Evolutionary conservation across 768 basidiomycete genomes (phyloP).

Genomic region (Steccherinum ochraceum): DNA sequence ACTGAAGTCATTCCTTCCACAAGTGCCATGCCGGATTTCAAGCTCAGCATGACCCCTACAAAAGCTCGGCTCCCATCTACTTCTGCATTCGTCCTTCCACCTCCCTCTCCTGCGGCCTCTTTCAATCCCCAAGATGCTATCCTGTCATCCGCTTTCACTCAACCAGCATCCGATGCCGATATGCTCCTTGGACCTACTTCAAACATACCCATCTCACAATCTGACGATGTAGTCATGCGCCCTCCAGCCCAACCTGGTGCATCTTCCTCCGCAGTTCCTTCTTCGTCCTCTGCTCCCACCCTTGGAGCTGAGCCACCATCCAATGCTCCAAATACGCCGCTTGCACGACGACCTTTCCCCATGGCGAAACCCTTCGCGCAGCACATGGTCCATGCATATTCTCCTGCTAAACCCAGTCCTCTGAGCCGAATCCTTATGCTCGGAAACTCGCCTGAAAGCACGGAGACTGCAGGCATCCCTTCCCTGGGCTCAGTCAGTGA

Average conservation of each 20-base stretch:
- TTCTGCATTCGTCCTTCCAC: conserved; percentile 71
- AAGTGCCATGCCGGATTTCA: conserved; percentile 23
- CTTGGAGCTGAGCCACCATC: background rate
- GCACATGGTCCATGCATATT: conserved; percentile 76
- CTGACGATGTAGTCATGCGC: background rate
- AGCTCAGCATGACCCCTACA: conserved; percentile 21
- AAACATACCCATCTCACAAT: background rate
- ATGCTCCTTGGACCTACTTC: conserved; percentile 14
- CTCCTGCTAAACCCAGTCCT: conserved; percentile 74
- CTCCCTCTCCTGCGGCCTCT: conserved; percentile 66
- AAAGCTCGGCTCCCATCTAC: conserved; percentile 40
- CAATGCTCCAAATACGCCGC: conserved; percentile 23
- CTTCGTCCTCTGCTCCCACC: background rate
- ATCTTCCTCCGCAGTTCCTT: background rate
- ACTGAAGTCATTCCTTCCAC: conserved; percentile 41
- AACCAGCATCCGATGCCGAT: conserved; percentile 14
- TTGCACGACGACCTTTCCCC: conserved; percentile 49
- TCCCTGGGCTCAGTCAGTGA: conserved; percentile 17
- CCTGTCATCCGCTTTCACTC: conserved; percentile 19
- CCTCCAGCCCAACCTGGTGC: background rate
- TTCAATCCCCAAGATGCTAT: conserved; percentile 45
- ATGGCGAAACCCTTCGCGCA: conserved; percentile 64
- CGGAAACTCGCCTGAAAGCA: conserved; percentile 38
- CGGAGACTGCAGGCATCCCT: conserved; percentile 8
- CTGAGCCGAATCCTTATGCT: conserved; percentile 75